These are phyloP conservation scores for Fusarium illudens DNA, from an alignment of 2,329 filamentous ascomycete species.

Conservation along the genomic window DNA sequence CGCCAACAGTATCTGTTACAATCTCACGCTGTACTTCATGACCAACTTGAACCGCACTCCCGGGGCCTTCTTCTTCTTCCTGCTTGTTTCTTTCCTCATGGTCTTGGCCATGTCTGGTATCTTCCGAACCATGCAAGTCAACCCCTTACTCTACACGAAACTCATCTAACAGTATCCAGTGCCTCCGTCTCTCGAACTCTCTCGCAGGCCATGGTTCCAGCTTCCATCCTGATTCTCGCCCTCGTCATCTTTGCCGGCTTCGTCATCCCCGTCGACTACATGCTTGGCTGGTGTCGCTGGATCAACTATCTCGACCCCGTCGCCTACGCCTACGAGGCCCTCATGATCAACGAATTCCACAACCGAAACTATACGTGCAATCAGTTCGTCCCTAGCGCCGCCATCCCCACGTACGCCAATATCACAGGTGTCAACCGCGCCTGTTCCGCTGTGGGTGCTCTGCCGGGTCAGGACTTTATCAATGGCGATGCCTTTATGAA, in stretches of 20 bases:
- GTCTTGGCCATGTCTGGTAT: constrained; percentile 72
- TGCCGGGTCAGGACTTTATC: constrained; percentile 54
- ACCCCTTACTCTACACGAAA: accelerated
- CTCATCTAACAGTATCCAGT: constrained; percentile 16
- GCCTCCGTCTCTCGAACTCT: constrained; percentile 61
- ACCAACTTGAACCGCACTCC: constrained; percentile 54
- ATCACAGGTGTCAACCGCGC: constrained; percentile 45
- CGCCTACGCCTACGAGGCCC: constrained; percentile 70
- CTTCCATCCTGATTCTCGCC: constrained; percentile 49
- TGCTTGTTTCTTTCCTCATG: constrained; percentile 58
- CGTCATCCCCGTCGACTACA: constrained; percentile 53
- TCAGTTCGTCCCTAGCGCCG: constrained; percentile 34
- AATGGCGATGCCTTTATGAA: constrained; percentile 58
- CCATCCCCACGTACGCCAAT: constrained; percentile 44
- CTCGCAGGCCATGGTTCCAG: constrained; percentile 55
- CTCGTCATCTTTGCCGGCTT: constrained; percentile 59
- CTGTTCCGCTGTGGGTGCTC: constrained; percentile 59
- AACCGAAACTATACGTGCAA: constrained; percentile 41
- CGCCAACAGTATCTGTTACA: constrained; percentile 51
- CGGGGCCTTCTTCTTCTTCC: constrained; percentile 58
- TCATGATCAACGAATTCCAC: constrained; percentile 73
- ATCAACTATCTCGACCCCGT: constrained; percentile 73
- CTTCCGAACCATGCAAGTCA: constrained; percentile 54
- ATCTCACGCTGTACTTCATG: constrained; percentile 60
- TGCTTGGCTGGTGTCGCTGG: constrained; percentile 74